phyloP scores from a whole-genome alignment of 352 stramenopile genomes.

The Pseudoperonospora humuli region DNA sequence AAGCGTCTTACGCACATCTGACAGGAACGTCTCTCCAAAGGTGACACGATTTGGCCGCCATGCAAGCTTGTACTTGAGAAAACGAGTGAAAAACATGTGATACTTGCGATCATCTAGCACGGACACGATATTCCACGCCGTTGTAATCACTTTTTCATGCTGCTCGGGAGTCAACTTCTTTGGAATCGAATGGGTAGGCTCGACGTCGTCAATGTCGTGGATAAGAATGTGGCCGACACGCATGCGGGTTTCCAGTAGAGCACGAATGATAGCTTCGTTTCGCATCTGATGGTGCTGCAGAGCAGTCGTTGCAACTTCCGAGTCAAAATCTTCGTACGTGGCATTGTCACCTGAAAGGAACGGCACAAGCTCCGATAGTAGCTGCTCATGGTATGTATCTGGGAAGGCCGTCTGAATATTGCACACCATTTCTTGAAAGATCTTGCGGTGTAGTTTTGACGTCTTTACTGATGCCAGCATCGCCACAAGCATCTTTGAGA shows the following conservation, averaged over 20 bases:
- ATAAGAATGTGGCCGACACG: slow-evolving; percentile 79
- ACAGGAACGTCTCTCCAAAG: slow-evolving; percentile 75
- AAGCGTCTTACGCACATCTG: slow-evolving; percentile 61
- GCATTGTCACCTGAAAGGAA: slow-evolving; percentile 77
- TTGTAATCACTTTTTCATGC: slow-evolving; percentile 74
- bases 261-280: slow-evolving; percentile 70
- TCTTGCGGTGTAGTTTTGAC: slow-evolving; percentile 80
- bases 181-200: slow-evolving; percentile 49
- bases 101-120: slow-evolving; percentile 80
- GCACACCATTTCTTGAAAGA: slow-evolving; percentile 84
- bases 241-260: slow-evolving; percentile 77
- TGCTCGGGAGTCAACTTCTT: slow-evolving; percentile 49
- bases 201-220: slow-evolving; percentile 68
- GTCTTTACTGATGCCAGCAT: slow-evolving; percentile 83
- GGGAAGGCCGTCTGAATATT: slow-evolving; percentile 77
- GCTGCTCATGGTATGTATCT: slow-evolving; percentile 47
- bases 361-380: slow-evolving; percentile 59
- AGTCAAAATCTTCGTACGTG: slow-evolving; percentile 70
- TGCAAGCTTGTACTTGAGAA: slow-evolving; percentile 83
- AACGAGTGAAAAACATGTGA: slow-evolving; percentile 83
- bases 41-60: slow-evolving; percentile 71
- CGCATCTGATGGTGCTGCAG: slow-evolving; percentile 76
- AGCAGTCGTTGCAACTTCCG: slow-evolving; percentile 39
- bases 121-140: slow-evolving; percentile 80
- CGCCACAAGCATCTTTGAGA: slow-evolving; percentile 78